Percentiles rank a stretch among this genome's conserved stretches.
Conservation (phyloP, 345 rosid genomes). For the Citrus mangshanensis region DNA sequence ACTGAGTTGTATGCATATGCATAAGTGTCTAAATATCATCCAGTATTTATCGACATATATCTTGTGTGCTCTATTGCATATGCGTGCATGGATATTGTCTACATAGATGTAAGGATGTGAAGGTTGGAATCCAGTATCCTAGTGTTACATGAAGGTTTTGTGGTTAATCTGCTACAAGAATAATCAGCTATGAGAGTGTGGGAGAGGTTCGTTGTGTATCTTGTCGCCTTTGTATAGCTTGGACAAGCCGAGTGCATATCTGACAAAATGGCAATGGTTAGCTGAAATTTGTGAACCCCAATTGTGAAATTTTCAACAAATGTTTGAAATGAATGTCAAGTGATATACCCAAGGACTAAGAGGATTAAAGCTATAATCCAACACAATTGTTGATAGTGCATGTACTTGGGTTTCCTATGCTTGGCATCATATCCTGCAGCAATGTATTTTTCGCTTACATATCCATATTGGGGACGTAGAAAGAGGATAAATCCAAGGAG, state of each 20-base stretch:
- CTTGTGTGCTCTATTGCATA: neutral
- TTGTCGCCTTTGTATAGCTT: constrained; percentile 37
- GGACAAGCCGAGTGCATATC: constrained; percentile 41
- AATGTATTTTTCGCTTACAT: constrained; percentile 53
- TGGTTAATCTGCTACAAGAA: neutral
- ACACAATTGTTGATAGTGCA: constrained; percentile 57
- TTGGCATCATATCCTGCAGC: constrained; percentile 63
- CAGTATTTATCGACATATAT: neutral
- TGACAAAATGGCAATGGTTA: constrained; percentile 22
- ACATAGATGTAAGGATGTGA: neutral
- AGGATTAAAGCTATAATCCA: constrained; percentile 40
- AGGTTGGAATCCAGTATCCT: neutral
- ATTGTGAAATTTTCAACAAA: neutral
- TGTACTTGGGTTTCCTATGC: constrained; percentile 58
- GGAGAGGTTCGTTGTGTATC: neutral
- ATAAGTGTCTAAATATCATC: neutral
- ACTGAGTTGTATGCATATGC: neutral
- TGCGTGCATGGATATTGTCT: neutral
- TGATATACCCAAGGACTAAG: constrained; percentile 60
- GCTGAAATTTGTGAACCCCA: neutral
- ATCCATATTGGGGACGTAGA: constrained; percentile 90
- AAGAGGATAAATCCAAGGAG: constrained; percentile 80
- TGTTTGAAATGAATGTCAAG: neutral
- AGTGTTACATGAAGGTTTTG: neutral
- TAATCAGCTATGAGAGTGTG: neutral